Percentiles rank a stretch among this genome's conserved stretches.
These are phyloP conservation scores for Aspergillus carlsbadensis DNA, from an alignment of 495 filamentous ascomycete species.

Conservation along the genomic window DNA sequence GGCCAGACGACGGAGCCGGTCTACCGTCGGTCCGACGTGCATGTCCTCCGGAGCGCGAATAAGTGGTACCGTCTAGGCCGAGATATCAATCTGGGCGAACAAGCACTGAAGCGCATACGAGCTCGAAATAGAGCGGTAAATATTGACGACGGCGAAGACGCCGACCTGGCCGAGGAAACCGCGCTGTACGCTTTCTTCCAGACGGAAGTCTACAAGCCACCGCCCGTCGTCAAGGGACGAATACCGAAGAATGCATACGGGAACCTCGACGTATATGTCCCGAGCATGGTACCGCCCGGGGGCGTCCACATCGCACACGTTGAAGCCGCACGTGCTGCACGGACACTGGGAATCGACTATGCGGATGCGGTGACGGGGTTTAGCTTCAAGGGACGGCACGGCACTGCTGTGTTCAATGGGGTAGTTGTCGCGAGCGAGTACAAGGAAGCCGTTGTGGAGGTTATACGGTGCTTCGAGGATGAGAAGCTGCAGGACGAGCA, in stretches of 20 bases:
- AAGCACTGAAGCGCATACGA: constrained; percentile 69
- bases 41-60: constrained; percentile 69
- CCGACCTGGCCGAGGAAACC: constrained; percentile 39
- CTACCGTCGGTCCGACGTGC: constrained; percentile 78
- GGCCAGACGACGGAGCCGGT: constrained; percentile 59
- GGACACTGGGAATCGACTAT: constrained; percentile 78
- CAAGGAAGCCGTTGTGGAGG: constrained; percentile 67
- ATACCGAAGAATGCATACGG: constrained; percentile 86
- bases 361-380: constrained; percentile 90
- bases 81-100: constrained; percentile 69
- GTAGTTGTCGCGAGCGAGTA: constrained; percentile 72
- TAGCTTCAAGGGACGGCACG: constrained; percentile 75
- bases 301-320: constrained; percentile 69
- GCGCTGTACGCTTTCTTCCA: constrained; percentile 72
- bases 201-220: constrained; percentile 71
- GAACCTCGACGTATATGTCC: constrained; percentile 89
- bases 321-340: constrained; percentile 69
- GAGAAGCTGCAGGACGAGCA: constrained; percentile 57
- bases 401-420: constrained; percentile 75
- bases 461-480: constrained; percentile 62
- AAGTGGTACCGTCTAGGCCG: constrained; percentile 87
- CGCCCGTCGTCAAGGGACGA: constrained; percentile 68
- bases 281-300: constrained; percentile 86
- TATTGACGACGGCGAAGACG: constrained; percentile 41
- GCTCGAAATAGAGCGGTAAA: constrained; percentile 40